phyloP scores from a whole-genome alignment of 306 rosid species.

The Casuarina cunninghamiana region DNA sequence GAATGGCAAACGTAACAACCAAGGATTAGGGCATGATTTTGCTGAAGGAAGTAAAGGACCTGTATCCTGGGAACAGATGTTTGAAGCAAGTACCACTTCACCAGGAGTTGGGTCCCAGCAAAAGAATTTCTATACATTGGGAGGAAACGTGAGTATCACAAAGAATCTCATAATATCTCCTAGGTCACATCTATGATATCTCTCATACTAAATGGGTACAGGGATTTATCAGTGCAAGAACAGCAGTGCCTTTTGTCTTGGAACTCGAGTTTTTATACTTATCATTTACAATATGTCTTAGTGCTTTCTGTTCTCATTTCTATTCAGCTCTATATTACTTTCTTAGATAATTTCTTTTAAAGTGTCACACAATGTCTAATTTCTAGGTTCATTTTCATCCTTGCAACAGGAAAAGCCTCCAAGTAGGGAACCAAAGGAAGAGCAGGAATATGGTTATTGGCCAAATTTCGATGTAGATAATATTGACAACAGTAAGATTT shows the following conservation, averaged over 20 bases:
- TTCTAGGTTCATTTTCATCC: background rate
- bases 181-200: background rate
- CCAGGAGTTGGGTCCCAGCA: constrained; percentile 33
- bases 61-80: constrained; percentile 56
- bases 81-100: constrained; percentile 38
- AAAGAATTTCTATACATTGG: constrained; percentile 33
- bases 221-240: background rate
- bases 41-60: constrained; percentile 44
- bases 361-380: background rate
- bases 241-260: background rate
- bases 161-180: constrained; percentile 18
- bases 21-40: constrained; percentile 37
- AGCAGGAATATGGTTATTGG: constrained; percentile 47
- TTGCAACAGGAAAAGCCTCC: constrained; percentile 55
- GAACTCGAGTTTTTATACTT: background rate
- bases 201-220: background rate
- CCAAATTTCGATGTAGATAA: constrained; percentile 35
- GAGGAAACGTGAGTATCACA: constrained; percentile 57
- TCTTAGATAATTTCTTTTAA: background rate
- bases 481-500: constrained; percentile 49
- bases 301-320: background rate
- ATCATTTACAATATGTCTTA: background rate
- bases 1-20: constrained; percentile 31
- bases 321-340: background rate
- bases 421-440: constrained; percentile 39